These are phyloP conservation scores for Rubroshorea leprosula DNA, from an alignment of 345 rosid genomes.

Conservation along the genomic window DNA sequence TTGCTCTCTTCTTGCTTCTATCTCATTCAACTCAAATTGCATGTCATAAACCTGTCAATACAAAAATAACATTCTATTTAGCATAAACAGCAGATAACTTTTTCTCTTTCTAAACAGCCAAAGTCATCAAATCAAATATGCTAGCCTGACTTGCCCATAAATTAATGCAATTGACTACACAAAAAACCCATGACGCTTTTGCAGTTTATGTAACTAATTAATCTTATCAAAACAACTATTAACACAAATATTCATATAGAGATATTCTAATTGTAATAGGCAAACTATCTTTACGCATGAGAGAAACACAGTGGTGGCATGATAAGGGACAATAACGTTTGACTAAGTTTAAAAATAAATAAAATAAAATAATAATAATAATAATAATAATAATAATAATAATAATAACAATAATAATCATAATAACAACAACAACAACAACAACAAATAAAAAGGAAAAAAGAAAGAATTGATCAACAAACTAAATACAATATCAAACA, in stretches of 20 bases:
- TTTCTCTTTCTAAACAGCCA: neutral
- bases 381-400: no score
- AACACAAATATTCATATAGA: neutral
- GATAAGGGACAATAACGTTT: neutral
- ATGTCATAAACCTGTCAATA: constrained; percentile 74
- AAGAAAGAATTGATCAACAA: no score
- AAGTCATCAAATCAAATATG: neutral
- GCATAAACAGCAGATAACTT: neutral
- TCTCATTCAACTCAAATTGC: constrained; percentile 96
- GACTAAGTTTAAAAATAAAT: neutral
- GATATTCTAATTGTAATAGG: neutral
- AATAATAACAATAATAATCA: no score
- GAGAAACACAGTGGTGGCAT: neutral
- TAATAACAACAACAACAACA: no score
- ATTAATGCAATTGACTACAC: neutral
- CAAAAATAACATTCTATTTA: neutral
- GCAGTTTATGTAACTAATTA: neutral
- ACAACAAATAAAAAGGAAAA: no score
- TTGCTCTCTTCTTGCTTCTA: constrained; percentile 88
- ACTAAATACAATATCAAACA: neutral
- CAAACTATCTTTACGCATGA: neutral
- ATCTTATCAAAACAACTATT: neutral
- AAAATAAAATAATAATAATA: no score
- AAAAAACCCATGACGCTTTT: neutral
- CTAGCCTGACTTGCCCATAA: neutral